phyloP scores from a whole-genome alignment of 2,329 filamentous ascomycete genomes.

The Neospermospora avenae region DNA sequence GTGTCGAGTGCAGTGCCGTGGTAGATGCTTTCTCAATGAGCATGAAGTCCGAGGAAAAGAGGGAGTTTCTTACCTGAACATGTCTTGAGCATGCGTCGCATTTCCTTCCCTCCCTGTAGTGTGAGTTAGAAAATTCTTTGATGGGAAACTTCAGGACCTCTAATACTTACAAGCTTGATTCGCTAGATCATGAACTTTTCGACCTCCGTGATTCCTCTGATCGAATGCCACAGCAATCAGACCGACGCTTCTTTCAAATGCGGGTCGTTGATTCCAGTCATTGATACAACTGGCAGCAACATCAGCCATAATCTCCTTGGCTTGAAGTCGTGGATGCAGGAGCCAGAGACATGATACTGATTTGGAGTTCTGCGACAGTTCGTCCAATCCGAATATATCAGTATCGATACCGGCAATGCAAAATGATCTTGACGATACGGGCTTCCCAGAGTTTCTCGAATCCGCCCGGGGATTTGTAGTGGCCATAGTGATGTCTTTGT shows the following conservation, averaged over 20 bases:
- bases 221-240: slow-evolving; percentile 85
- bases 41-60: neutral
- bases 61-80: slow-evolving; percentile 55
- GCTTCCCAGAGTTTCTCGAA: slow-evolving; percentile 6
- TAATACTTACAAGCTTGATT: slow-evolving; percentile 63
- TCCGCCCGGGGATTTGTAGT: slow-evolving; percentile 24
- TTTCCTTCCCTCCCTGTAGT: slow-evolving; percentile 57
- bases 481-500: slow-evolving; percentile 8
- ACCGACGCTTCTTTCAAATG: slow-evolving; percentile 39
- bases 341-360: slow-evolving; percentile 83
- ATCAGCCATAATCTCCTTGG: slow-evolving; percentile 69
- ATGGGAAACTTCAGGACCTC: no score
- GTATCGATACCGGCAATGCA: slow-evolving; percentile 76
- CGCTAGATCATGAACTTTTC: slow-evolving; percentile 61
- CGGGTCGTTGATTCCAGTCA: slow-evolving; percentile 57
- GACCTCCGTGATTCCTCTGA: slow-evolving; percentile 84
- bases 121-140: no score
- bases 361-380: slow-evolving; percentile 54
- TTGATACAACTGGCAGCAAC: slow-evolving; percentile 66
- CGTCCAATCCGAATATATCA: slow-evolving; percentile 76
- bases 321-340: slow-evolving; percentile 73
- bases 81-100: slow-evolving; percentile 83
- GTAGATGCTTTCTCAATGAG: slow-evolving; percentile 1
- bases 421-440: slow-evolving; percentile 62
- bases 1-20: slow-evolving; percentile 72